Evolutionary conservation across 106 monocot genomes (phyloP).

Genomic region (Acanthochlamys bracteata): DNA sequence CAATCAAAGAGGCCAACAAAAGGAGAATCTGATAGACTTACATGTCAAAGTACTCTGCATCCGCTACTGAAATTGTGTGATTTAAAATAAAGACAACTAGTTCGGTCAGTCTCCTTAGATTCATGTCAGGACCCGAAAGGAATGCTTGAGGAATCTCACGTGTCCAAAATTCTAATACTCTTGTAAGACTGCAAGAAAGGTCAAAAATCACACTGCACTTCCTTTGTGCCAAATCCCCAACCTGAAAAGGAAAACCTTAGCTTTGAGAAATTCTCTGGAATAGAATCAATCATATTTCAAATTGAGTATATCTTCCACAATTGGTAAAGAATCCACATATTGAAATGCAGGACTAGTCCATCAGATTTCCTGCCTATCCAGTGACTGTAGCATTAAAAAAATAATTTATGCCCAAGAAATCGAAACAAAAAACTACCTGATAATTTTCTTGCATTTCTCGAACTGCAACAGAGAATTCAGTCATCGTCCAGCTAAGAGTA

Average conservation of each 20-base stretch:
- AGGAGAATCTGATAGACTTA: slow-evolving; percentile 28
- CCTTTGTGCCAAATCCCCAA: slow-evolving; percentile 81
- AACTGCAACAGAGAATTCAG: slow-evolving; percentile 90
- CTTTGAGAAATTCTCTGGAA: no score
- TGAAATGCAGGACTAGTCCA: no score
- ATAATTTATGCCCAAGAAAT: no score
- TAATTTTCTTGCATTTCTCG: slow-evolving; percentile 88
- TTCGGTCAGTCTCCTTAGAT: slow-evolving; percentile 80
- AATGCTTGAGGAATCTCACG: slow-evolving; percentile 84
- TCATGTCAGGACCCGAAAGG: slow-evolving; percentile 77
- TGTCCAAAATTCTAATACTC: slow-evolving; percentile 83
- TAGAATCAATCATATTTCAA: no score
- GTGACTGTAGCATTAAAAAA: no score
- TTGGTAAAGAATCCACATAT: no score
- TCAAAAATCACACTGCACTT: slow-evolving; percentile 93
- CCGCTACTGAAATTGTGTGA: slow-evolving; percentile 70
- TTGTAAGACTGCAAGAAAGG: slow-evolving; percentile 77
- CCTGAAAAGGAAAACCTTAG: slow-evolving; percentile 39
- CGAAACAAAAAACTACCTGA: slow-evolving; percentile 39
- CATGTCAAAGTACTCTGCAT: slow-evolving; percentile 92
- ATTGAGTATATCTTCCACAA: no score
- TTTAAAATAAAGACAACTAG: slow-evolving; percentile 85
- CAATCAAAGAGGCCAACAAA: no score
- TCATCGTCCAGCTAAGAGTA: slow-evolving; percentile 97
- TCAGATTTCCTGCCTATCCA: no score